Conservation (phyloP, 2,329 filamentous ascomycete species). For the Penicillium hordei region DNA sequence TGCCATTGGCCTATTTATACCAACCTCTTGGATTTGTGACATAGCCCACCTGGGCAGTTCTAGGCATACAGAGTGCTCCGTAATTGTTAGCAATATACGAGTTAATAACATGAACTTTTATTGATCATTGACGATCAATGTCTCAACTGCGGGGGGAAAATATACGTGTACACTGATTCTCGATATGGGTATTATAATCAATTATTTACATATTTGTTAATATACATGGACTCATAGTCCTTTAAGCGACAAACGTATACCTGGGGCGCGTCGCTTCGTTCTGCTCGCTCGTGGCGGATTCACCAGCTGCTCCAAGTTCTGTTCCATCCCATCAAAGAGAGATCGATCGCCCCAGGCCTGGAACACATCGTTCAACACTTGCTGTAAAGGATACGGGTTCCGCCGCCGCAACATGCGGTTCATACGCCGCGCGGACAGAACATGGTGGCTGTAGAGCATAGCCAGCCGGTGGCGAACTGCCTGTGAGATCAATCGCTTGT, state of each 20-base stretch:
- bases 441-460: constrained; percentile 36
- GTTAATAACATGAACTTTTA: background rate
- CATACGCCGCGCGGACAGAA: constrained; percentile 31
- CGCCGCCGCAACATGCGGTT: constrained; percentile 39
- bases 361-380: constrained; percentile 35
- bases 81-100: background rate
- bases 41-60: background rate
- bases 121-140: background rate
- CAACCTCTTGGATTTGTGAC: background rate
- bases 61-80: background rate
- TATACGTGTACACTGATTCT: background rate
- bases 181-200: constrained; percentile 6
- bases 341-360: constrained; percentile 35
- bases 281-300: constrained; percentile 22
- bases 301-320: constrained; percentile 23
- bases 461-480: constrained; percentile 40
- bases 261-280: constrained; percentile 11
- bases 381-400: constrained; percentile 36
- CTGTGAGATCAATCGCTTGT: constrained; percentile 28
- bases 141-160: background rate
- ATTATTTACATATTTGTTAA: constrained; percentile 11
- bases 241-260: constrained; percentile 10
- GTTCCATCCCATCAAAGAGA: constrained; percentile 30
- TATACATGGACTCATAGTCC: constrained; percentile 11
- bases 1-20: constrained; percentile 10